Evolutionary conservation across 2,329 filamentous ascomycete genomes (phyloP).

Genomic region (Thermochaetoides dissita): DNA sequence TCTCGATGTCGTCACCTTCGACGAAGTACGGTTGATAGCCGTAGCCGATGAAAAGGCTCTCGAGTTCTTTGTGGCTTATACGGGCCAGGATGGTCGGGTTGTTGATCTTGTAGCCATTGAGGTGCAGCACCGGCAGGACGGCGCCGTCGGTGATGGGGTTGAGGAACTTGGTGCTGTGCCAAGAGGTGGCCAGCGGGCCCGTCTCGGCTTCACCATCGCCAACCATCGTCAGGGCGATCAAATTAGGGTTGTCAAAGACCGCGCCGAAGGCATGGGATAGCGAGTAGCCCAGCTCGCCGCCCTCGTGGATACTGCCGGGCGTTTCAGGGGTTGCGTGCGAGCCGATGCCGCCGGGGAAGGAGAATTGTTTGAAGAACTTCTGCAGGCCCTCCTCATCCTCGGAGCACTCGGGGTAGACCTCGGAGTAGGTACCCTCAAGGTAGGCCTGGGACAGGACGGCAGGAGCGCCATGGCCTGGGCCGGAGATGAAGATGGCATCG

Average conservation of each 20-base stretch:
- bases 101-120: constrained; percentile 80
- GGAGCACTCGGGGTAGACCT: constrained; percentile 62
- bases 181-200: constrained; percentile 62
- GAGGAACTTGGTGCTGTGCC: constrained; percentile 73
- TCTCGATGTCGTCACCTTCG: constrained; percentile 57
- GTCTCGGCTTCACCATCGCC: constrained; percentile 75
- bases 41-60: constrained; percentile 56
- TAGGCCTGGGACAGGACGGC: constrained; percentile 64
- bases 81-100: constrained; percentile 62
- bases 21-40: constrained; percentile 73
- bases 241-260: constrained; percentile 60
- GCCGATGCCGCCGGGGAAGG: constrained; percentile 65
- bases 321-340: constrained; percentile 69
- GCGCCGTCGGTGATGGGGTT: constrained; percentile 67
- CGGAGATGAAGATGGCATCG: constrained; percentile 59
- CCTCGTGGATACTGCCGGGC: constrained; percentile 63
- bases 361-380: constrained; percentile 71
- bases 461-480: constrained; percentile 65
- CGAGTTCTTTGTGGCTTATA: constrained; percentile 60
- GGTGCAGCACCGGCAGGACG: constrained; percentile 61
- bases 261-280: constrained; percentile 66
- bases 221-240: constrained; percentile 66
- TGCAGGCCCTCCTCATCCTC: constrained; percentile 56
- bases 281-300: constrained; percentile 70
- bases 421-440: constrained; percentile 63